These are phyloP conservation scores for Hansenula anomala DNA, from an alignment of 1,139 yeast species.

Conservation along the genomic window DNA sequence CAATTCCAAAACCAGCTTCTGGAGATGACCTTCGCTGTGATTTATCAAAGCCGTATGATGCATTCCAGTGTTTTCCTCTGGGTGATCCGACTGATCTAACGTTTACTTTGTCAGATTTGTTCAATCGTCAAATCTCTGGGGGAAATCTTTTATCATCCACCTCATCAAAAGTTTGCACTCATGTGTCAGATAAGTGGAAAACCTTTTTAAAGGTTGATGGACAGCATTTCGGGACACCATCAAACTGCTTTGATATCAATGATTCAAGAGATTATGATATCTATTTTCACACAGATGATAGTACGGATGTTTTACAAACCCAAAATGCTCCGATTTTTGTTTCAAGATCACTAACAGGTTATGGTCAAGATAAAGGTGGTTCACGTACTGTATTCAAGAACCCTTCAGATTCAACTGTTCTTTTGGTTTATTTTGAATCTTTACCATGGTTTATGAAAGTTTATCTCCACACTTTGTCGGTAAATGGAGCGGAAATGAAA, in stretches of 20 bases:
- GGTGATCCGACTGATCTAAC: slow-evolving; percentile 46
- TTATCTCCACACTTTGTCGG: slow-evolving; percentile 64
- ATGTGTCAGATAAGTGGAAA: slow-evolving; percentile 44
- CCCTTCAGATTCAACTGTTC: slow-evolving; percentile 45
- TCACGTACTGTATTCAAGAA: slow-evolving; percentile 73
- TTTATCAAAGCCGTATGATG: slow-evolving; percentile 45
- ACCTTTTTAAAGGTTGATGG: slow-evolving; percentile 25
- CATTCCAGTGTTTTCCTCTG: slow-evolving; percentile 75
- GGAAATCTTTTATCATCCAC: slow-evolving; percentile 48
- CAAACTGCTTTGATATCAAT: slow-evolving; percentile 31
- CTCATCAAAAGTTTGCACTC: slow-evolving; percentile 39
- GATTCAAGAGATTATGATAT: slow-evolving; percentile 35
- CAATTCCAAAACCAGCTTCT: slow-evolving; percentile 76
- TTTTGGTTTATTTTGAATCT: slow-evolving; percentile 68
- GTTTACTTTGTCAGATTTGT: slow-evolving; percentile 60
- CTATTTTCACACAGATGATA: slow-evolving; percentile 32
- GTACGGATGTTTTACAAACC: slow-evolving; percentile 31
- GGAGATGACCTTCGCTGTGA: slow-evolving; percentile 74
- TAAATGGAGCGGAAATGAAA: slow-evolving; percentile 22
- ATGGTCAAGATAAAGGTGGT: slow-evolving; percentile 89
- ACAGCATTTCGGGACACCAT: slow-evolving; percentile 24
- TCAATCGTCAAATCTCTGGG: slow-evolving; percentile 65
- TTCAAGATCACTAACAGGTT: slow-evolving; percentile 86
- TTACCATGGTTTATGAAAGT: slow-evolving; percentile 93
- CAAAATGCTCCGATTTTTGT: slow-evolving; percentile 63